Base-by-base conservation (phyloP, 169 alveolate species). In the Eimeria acervulina region DNA sequence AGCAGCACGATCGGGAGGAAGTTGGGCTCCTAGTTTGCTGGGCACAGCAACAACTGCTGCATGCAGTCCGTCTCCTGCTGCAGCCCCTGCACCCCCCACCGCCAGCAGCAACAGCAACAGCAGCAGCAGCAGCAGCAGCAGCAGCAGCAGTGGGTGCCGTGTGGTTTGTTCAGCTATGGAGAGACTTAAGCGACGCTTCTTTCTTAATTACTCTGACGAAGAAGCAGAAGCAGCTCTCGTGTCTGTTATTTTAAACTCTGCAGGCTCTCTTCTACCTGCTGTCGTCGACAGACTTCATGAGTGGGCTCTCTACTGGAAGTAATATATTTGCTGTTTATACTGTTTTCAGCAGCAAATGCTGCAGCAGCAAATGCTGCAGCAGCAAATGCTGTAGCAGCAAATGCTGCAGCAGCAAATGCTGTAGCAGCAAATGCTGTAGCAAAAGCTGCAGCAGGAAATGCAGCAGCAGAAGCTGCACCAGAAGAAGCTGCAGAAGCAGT, bases 261-360 rank as follows among this genome's bases (percentile, higher is more conserved):
- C 98, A 26, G 98, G 97, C 52, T 99, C 99, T 26, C 97, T 99
- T 68, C 98, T 98, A 95, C 99, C 99, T 33, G 98, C 97, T 51
- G 98, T 99, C 47, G 97, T 98, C 47, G 99, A 98, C 83, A 98
- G 97, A 72, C 97, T 98, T 13, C 99, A 98, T 94, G 98, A 98
- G 36, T 98, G 99, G 99, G 99, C 99, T 4, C 81, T 97, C 26
- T 98, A 98, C 95, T 98, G 99, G 99, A 97, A 96, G 63, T 98
- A 47, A 72, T 13, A 19, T 38, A 15, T 23, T n/a, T n/a, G n/a
- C n/a, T n/a, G 36, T 15, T 33, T 72, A 28, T 72, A 23, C 78
- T 19, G n/a, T 8, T 26, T 21, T 7, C 55, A 47, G 55, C 55
- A 47, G 23, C 55, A 42, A 59, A 33, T 31, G 81, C 81, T 6